A percentile compares a stretch with the other conserved stretches of the same genome.
phyloP scores from a whole-genome alignment of 129 eudicot genomes.

The Centella asiatica region DNA sequence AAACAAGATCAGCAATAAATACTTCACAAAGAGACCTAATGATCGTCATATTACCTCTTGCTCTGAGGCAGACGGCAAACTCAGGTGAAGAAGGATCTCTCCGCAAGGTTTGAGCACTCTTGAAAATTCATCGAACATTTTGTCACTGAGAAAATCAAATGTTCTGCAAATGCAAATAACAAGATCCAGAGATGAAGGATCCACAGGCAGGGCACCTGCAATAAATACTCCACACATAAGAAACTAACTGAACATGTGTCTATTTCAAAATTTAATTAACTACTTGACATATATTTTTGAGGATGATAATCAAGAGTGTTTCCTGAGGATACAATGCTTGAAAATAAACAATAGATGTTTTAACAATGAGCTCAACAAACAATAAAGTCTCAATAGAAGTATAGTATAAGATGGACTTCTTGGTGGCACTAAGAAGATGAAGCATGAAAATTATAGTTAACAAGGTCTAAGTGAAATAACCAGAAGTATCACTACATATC shows the following conservation, averaged over 20 bases:
- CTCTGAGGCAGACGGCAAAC: conserved; percentile 22
- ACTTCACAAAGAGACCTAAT: not conserved
- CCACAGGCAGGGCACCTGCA: conserved; percentile 50
- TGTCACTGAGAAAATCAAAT: conserved; percentile 46
- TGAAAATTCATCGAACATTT: conserved; percentile 40
- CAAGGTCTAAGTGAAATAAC: not conserved
- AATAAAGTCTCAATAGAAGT: too few species aligned
- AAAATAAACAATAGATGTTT: too few species aligned
- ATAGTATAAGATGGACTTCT: not conserved
- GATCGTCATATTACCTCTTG: conserved; percentile 16
- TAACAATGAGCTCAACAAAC: too few species aligned
- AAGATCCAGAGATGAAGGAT: conserved; percentile 45
- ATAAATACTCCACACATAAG: not conserved
- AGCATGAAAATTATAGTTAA: not conserved
- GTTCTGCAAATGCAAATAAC: conserved; percentile 33
- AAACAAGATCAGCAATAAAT: conserved; percentile 1
- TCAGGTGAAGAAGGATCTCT: conserved; percentile 41
- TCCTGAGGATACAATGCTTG: too few species aligned
- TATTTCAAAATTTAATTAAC: not conserved
- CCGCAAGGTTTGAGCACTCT: conserved; percentile 78
- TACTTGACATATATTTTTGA: not conserved
- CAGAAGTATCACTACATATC: not conserved
- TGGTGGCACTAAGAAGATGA: not conserved
- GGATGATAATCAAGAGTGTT: not conserved
- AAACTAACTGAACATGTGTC: not conserved